Percentiles rank a stretch among this genome's conserved stretches.
Evolutionary conservation across 208 protist species (phyloP).

Genomic region (Trypanosoma brucei): DNA sequence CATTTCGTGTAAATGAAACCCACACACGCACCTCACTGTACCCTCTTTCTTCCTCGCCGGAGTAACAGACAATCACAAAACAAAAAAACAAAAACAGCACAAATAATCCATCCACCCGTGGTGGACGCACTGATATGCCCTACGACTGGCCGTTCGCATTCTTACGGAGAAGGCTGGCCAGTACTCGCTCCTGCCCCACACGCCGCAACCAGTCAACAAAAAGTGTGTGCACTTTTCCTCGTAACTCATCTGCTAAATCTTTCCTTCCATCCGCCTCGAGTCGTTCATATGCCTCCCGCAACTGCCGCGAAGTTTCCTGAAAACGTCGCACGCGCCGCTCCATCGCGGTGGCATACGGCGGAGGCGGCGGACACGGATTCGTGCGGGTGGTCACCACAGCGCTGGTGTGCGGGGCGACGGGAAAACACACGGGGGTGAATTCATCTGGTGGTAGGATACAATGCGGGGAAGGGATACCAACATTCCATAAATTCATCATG

Average conservation of each 20-base stretch:
- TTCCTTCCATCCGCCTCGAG: conserved; percentile 65
- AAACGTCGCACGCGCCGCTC: conserved; percentile 59
- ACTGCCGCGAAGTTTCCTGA: conserved; percentile 68
- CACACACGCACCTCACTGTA: no score
- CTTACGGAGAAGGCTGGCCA: conserved; percentile 61
- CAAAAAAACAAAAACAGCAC: background rate
- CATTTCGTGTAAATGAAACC: no score
- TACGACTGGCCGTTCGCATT: conserved; percentile 4
- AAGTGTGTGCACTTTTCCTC: conserved; percentile 62
- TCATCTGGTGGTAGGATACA: conserved; percentile 76
- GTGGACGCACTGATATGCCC: background rate
- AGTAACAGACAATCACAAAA: background rate
- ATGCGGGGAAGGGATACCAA: conserved; percentile 54
- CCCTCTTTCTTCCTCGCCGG: no score
- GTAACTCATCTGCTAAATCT: conserved; percentile 69
- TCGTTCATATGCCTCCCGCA: conserved; percentile 51
- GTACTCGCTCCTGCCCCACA: conserved; percentile 64
- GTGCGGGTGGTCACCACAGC: conserved; percentile 57
- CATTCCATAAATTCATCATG: conserved; percentile 85
- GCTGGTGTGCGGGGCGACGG: conserved; percentile 47
- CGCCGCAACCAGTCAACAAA: conserved; percentile 86
- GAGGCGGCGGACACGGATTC: conserved; percentile 75
- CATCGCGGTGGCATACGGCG: conserved; percentile 64
- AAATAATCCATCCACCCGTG: background rate
- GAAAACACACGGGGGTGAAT: conserved; percentile 78